phyloP scores from a whole-genome alignment of 306 rosid species.

The Cucurbita maxima region DNA sequence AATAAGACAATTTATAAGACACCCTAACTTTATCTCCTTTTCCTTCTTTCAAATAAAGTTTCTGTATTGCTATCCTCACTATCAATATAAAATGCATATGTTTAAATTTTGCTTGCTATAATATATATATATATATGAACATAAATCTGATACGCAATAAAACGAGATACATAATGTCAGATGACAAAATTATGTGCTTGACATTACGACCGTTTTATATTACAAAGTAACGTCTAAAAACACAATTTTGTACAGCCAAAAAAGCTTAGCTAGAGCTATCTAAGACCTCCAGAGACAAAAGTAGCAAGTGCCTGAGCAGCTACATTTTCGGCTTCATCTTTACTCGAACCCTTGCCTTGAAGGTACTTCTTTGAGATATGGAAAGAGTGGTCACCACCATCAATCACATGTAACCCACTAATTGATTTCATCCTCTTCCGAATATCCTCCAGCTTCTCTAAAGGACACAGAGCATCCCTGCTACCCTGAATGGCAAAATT shows the following conservation, averaged over 20 bases:
- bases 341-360: slow-evolving; percentile 40
- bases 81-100: neutral
- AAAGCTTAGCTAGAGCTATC: slow-evolving; percentile 14
- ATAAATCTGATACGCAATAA: neutral
- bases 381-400: slow-evolving; percentile 92
- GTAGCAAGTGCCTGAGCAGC: slow-evolving; percentile 45
- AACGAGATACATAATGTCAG: neutral
- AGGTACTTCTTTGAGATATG: slow-evolving; percentile 80
- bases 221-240: slow-evolving; percentile 8
- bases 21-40: neutral
- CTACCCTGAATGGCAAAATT: slow-evolving; percentile 44
- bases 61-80: neutral
- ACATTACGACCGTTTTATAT: neutral
- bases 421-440: slow-evolving; percentile 48
- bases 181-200: neutral
- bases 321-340: slow-evolving; percentile 51
- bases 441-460: slow-evolving; percentile 57
- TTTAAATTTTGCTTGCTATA: no score
- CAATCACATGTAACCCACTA: slow-evolving; percentile 49
- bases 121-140: no score
- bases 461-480: slow-evolving; percentile 62
- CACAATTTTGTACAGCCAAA: neutral
- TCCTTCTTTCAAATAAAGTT: neutral
- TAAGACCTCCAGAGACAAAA: slow-evolving; percentile 32
- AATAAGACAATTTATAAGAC: neutral